Evolutionary conservation across 805 yeast genomes (phyloP).

Genomic region (Yarrowia alimentaria): DNA sequence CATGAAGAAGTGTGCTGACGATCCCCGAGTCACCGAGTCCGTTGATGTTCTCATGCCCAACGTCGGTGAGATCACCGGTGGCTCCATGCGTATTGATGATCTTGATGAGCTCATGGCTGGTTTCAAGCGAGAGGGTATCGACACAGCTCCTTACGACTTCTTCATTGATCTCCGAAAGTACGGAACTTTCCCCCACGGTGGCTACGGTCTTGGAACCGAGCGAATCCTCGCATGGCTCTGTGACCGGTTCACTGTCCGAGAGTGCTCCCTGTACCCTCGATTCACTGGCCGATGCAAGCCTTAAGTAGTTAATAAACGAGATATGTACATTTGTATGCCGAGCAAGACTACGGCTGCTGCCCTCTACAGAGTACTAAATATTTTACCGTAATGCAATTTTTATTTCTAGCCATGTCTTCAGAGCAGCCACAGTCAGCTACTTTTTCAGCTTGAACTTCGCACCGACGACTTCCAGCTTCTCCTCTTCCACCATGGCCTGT

Average conservation of each 20-base stretch:
- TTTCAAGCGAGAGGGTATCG: conserved; percentile 88
- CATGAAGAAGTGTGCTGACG: conserved; percentile 91
- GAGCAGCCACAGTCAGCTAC: too few species aligned
- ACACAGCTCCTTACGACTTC: conserved; percentile 87
- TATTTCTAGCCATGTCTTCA: too few species aligned
- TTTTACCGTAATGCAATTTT: too few species aligned
- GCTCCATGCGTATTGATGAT: conserved; percentile 93
- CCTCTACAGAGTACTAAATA: too few species aligned
- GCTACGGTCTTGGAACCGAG: conserved; percentile 98
- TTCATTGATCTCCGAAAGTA: conserved; percentile 92
- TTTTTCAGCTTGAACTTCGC: conserved; percentile 42
- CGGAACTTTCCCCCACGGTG: conserved; percentile 99
- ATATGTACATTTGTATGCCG: background rate
- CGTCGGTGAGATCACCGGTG: conserved; percentile 98
- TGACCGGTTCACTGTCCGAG: conserved; percentile 96
- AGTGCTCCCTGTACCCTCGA: conserved; percentile 96
- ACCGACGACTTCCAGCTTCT: conserved; percentile 41
- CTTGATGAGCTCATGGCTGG: conserved; percentile 83
- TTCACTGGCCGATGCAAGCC: conserved; percentile 98
- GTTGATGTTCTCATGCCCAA: conserved; percentile 99
- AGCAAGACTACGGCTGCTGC: background rate
- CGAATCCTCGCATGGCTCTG: conserved; percentile 98
- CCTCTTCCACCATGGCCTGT: conserved; percentile 47
- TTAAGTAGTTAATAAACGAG: conserved; percentile 39
- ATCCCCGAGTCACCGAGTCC: conserved; percentile 93